These are phyloP conservation scores for Alternaria novae-zelandiae DNA, from an alignment of 2,329 filamentous ascomycete genomes.

Conservation along the genomic window DNA sequence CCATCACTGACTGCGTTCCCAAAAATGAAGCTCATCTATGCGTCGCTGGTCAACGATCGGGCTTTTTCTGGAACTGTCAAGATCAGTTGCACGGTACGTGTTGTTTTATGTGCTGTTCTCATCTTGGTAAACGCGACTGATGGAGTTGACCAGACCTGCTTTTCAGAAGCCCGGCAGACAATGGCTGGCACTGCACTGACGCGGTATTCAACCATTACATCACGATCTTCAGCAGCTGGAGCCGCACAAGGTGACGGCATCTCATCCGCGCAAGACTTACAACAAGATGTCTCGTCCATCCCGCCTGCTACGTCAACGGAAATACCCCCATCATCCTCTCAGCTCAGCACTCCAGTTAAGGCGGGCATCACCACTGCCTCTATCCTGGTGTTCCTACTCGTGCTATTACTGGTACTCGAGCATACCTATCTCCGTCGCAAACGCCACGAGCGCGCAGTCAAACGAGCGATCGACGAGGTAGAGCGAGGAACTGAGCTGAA, in stretches of 20 bases:
- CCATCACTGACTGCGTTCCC: background rate
- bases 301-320: background rate
- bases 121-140: background rate
- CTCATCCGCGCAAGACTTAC: background rate
- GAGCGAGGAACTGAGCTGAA: slow-evolving; percentile 17
- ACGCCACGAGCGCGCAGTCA: slow-evolving; percentile 22
- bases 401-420: slow-evolving; percentile 16
- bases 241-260: background rate
- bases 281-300: background rate
- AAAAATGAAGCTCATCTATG: background rate
- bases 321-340: background rate
- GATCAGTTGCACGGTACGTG: background rate
- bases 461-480: slow-evolving; percentile 27
- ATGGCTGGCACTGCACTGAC: background rate
- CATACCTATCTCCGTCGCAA: slow-evolving; percentile 23
- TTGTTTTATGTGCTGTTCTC: slow-evolving; percentile 6
- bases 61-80: background rate
- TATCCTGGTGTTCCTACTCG: slow-evolving; percentile 7
- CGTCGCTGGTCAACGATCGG: slow-evolving; percentile 28
- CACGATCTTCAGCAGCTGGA: background rate
- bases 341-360: slow-evolving; percentile 9
- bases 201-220: background rate
- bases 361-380: slow-evolving; percentile 13
- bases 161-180: background rate
- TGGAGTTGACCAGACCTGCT: background rate